Conservation (phyloP, 352 stramenopile species). For the Thalassiosira hispida region DNA sequence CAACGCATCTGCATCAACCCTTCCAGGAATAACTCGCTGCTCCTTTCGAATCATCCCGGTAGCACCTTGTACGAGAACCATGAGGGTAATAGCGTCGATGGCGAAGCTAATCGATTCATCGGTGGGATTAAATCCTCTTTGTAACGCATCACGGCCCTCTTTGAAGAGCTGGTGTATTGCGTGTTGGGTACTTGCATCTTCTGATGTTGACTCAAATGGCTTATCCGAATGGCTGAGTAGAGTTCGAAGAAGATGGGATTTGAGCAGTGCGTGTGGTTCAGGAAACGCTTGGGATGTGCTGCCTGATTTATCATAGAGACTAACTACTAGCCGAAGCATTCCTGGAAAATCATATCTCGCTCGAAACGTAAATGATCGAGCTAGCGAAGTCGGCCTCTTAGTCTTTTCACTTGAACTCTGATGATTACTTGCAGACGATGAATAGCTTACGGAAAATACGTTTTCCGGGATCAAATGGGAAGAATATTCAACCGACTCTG, state of each 20-base stretch:
- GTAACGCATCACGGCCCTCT: conserved; percentile 20
- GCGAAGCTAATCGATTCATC: conserved; percentile 13
- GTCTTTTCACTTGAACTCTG: not conserved
- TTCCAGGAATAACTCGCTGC: not conserved
- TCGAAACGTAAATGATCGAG: conserved; percentile 2
- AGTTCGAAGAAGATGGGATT: conserved; percentile 29
- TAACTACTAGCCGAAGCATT: conserved; percentile 31
- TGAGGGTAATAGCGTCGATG: conserved; percentile 37
- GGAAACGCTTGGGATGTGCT: not conserved
- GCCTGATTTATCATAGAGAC: conserved; percentile 27
- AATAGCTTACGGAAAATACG: conserved; percentile 12
- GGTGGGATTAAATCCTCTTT: conserved; percentile 23
- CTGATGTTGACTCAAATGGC: not conserved
- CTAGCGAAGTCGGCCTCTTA: not conserved
- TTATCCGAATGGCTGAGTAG: conserved; percentile 12
- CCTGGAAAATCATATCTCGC: conserved; percentile 14
- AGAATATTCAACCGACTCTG: conserved; percentile 4
- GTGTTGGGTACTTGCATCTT: not conserved
- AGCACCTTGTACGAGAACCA: conserved; percentile 30
- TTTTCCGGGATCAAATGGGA: conserved; percentile 8
- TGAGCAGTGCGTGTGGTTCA: conserved; percentile 17
- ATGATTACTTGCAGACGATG: conserved; percentile 9
- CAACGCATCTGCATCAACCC: not conserved
- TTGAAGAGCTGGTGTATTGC: conserved; percentile 11
- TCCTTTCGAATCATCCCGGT: conserved; percentile 5